Conservation (phyloP, 108 stramenopile genomes). For the Nitzschia inconspicua region DNA sequence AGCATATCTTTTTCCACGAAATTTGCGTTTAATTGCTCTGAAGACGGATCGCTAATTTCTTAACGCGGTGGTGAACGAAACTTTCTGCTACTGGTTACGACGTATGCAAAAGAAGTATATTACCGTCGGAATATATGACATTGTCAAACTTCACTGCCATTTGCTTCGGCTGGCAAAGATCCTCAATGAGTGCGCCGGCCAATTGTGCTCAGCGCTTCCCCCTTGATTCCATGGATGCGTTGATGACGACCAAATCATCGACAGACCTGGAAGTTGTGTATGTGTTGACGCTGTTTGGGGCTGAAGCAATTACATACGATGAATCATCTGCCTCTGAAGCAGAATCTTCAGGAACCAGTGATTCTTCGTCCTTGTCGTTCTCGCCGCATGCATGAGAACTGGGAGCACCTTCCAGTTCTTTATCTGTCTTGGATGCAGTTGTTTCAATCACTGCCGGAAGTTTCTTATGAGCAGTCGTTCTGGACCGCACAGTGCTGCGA, state of each 20-base stretch:
- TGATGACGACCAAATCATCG: conserved; percentile 34
- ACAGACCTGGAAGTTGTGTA: conserved; percentile 24
- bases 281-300: conserved; percentile 36
- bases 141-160: too few species aligned
- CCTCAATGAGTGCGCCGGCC: too few species aligned
- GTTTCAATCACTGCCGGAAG: background rate
- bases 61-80: background rate
- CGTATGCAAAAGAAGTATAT: too few species aligned
- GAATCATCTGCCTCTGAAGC: conserved; percentile 20
- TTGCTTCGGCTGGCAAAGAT: too few species aligned
- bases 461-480: too few species aligned
- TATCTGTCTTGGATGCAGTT: background rate
- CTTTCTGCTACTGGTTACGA: too few species aligned
- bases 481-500: too few species aligned
- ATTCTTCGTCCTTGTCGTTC: conserved; percentile 10
- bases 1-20: conserved; percentile 4
- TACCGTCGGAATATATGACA: too few species aligned
- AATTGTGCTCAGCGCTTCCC: too few species aligned
- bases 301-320: conserved; percentile 32
- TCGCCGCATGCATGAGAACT: background rate
- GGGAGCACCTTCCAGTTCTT: background rate
- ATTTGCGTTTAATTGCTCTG: background rate
- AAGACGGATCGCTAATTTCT: background rate
- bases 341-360: conserved; percentile 9
- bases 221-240: too few species aligned